Evolutionary conservation across 768 basidiomycete species (phyloP), one percentile per base, ranked within the genome.

Genomic region (Amanita rubescens): DNA sequence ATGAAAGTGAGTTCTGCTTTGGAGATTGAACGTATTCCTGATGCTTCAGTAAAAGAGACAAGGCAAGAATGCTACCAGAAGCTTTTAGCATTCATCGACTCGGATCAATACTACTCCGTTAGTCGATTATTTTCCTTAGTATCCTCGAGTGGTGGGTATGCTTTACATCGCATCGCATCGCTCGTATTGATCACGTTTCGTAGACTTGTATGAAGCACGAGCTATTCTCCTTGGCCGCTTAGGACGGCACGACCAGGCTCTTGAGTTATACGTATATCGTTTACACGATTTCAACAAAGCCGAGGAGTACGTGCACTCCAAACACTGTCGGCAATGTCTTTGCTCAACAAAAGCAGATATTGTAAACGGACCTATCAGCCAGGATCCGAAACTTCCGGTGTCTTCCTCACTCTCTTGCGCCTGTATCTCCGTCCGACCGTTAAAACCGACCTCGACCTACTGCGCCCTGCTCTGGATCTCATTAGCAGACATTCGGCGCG

Each of bases 201-300:
- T 60, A 94, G 93, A 92, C 60, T 74, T 96, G 35, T 92, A 81
- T 55, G 93, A 98, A 67, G 93, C 90, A 14, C 84, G 93, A 38
- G 96, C 96, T 0, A 84, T 97, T 55, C 76, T 99, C 6, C 73
- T 97, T 9, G 96, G 96, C 9, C 79, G 88, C 42, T 75, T 97
- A 56, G 92, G 89, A 1, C 82, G 90, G 51, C 95, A 98, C 57
- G 92, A 96, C 57, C 90, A 86, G 56, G 94, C 95, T 0, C 78
- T 98, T n/a, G 91, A 94, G 63, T 78, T 95, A 12, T 99, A 98
- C 65, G 93, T 94, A 5, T 87, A 97, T 63, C 81, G 84, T 33
- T 74, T 98, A 30, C 78, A 84, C 35, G 87, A 94, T 62, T 92
- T 86, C 65, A 56, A 69, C 24, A 92, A 92, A 57, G 96, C 96